phyloP scores from a whole-genome alignment of 768 basidiomycete genomes.

The Termitomyces eurrhizus region DNA sequence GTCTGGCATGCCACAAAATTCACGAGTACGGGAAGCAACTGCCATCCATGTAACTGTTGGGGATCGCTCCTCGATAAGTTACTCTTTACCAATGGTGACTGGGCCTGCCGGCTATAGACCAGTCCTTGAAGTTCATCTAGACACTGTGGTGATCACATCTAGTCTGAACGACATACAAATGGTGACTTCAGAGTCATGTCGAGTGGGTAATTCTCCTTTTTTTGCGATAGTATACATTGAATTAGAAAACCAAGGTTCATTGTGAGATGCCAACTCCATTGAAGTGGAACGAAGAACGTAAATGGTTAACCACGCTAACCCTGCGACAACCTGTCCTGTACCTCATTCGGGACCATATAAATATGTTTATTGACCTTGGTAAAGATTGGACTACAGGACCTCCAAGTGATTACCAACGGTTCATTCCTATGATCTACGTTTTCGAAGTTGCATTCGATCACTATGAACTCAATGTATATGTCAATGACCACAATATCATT shows the following conservation, averaged over 20 bases:
- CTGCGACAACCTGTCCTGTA: slow-evolving; percentile 71
- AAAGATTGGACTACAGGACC: slow-evolving; percentile 90
- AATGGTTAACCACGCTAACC: slow-evolving; percentile 74
- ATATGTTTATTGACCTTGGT: slow-evolving; percentile 89
- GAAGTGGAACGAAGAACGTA: slow-evolving; percentile 75
- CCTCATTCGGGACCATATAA: slow-evolving; percentile 89
- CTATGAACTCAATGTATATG: slow-evolving; percentile 75
- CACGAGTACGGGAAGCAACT: slow-evolving; percentile 59
- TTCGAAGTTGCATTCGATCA: slow-evolving; percentile 70
- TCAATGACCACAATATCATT: slow-evolving; percentile 96
- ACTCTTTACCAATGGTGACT: slow-evolving; percentile 79
- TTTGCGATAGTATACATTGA: not conserved
- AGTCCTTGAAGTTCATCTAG: slow-evolving; percentile 76
- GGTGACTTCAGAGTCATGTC: slow-evolving; percentile 71
- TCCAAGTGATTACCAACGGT: slow-evolving; percentile 74
- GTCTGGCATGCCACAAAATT: slow-evolving; percentile 40
- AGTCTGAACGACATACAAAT: slow-evolving; percentile 87
- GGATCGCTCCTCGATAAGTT: slow-evolving; percentile 81
- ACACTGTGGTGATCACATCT: slow-evolving; percentile 71
- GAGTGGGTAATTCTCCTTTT: slow-evolving; percentile 38
- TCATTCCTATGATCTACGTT: slow-evolving; percentile 77
- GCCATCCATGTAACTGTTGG: slow-evolving; percentile 73
- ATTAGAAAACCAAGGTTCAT: slow-evolving; percentile 46
- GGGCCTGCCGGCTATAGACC: slow-evolving; percentile 74
- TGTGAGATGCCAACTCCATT: slow-evolving; percentile 78